Evolutionary conservation across 345 rosid genomes (phyloP), one percentile per base, ranked within the genome.

Genomic region (Ailanthus altissimus): DNA sequence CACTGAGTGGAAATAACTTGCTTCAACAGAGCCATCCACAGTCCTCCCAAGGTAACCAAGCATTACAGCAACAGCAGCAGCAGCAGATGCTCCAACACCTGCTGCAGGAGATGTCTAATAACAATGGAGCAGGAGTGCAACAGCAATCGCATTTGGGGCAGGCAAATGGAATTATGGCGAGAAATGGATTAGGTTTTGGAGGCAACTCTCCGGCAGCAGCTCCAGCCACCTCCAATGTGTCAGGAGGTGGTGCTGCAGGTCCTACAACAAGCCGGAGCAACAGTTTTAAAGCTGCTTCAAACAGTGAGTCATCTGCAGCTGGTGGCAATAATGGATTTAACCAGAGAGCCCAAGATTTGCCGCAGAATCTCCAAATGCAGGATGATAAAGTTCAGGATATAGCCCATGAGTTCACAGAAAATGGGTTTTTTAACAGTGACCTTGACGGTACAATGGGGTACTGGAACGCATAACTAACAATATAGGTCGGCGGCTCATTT

Each of bases 81-180:
- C 96, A 91, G 66, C 96, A 88, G 82, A 88, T 90, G 93, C 85
- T 95, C 77, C 96, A 91, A 77, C 97, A 92, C 25, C 78, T 95
- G 60, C 86, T 91, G 83, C 94, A 92, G 73, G 97, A 93, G 77
- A 85, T 92, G 88, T 89, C 93, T 43, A 86, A 81, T 72, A 82
- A 53, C 75, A 81, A 77, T 38, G 82, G 86, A 15, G 84, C 82
- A 28, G 87, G 82, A 51, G 81, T 69, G 61, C 92, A 81, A 64
- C 92, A 85, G 75, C 94, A 80, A 76, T 65, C 87, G 23, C 75
- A 77, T 69, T 13, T 85, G 20, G 87, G 84, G 36, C 92, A 85
- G 84, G 83, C 78, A 38, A 80, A 74, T 74, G 86, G 81, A 16
- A 80, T 40, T 69, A 51, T 77, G 66, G 79, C 72, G 32, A 84